Conservation (phyloP, 257 asterid genomes). For the Cordia subcordata region DNA sequence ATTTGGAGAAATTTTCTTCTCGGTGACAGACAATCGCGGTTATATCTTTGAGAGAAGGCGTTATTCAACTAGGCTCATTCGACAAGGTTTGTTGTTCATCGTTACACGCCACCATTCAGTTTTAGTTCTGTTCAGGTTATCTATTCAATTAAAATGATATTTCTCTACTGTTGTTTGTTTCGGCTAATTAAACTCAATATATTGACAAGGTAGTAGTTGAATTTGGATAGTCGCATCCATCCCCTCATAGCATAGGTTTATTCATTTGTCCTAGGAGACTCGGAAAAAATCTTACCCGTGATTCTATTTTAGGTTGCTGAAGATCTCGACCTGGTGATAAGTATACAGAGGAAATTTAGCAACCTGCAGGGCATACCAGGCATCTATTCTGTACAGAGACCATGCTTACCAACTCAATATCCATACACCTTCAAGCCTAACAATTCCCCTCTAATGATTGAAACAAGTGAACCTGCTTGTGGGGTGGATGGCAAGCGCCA, state of each 20-base stretch:
- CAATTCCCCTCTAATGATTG: constrained; percentile 17
- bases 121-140: no score
- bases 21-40: constrained; percentile 66
- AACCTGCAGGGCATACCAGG: constrained; percentile 72
- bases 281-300: background rate
- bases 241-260: no score
- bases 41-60: constrained; percentile 73
- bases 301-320: constrained; percentile 44
- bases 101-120: no score
- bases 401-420: constrained; percentile 32
- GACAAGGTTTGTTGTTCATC: constrained; percentile 38
- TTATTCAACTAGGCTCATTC: constrained; percentile 77
- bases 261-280: background rate
- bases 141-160: no score
- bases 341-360: constrained; percentile 66
- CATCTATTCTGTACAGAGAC: constrained; percentile 51
- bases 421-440: constrained; percentile 24
- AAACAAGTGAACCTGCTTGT: constrained; percentile 16
- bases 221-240: no score
- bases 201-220: no score
- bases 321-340: constrained; percentile 55
- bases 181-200: no score
- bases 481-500: constrained; percentile 27
- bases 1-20: constrained; percentile 7
- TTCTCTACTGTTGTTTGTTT: no score